Conservation (phyloP, 805 yeast species). For the Naumovozyma dairenensis region DNA sequence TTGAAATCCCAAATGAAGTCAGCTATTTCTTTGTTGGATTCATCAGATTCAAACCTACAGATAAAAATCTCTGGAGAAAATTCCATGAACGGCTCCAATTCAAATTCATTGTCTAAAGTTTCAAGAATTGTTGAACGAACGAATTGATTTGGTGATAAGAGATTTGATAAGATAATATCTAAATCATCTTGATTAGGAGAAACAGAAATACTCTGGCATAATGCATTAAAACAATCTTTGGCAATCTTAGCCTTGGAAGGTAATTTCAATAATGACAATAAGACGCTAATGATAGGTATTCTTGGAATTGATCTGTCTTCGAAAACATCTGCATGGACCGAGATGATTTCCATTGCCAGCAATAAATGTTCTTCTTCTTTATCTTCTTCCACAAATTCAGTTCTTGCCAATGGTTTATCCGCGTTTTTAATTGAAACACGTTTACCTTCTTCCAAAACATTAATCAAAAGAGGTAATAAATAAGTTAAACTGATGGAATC, state of each 20-base stretch:
- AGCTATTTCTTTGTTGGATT: constrained; percentile 53
- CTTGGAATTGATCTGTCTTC: constrained; percentile 63
- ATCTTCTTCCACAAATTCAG: constrained; percentile 72
- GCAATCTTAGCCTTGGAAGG: constrained; percentile 74
- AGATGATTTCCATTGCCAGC: constrained; percentile 65
- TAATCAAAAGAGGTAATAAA: constrained; percentile 61
- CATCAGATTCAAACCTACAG: constrained; percentile 64
- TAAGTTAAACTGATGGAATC: constrained; percentile 63
- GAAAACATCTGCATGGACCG: constrained; percentile 59
- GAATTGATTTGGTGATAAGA: constrained; percentile 53
- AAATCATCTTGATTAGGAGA: constrained; percentile 51
- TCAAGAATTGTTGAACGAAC: constrained; percentile 77
- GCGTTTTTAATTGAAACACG: constrained; percentile 43
- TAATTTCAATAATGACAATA: constrained; percentile 57
- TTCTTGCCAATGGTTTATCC: constrained; percentile 41
- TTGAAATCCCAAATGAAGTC: constrained; percentile 80
- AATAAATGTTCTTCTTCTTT: constrained; percentile 81
- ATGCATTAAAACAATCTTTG: constrained; percentile 69
- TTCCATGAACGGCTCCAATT: constrained; percentile 31
- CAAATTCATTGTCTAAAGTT: constrained; percentile 75
- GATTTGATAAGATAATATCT: constrained; percentile 42
- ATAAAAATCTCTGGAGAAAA: constrained; percentile 70
- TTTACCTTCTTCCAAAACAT: constrained; percentile 60
- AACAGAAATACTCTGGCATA: constrained; percentile 68
- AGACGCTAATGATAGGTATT: constrained; percentile 45